These are phyloP conservation scores for Pythium biforme DNA, from an alignment of 352 stramenopile genomes.

Conservation along the genomic window DNA sequence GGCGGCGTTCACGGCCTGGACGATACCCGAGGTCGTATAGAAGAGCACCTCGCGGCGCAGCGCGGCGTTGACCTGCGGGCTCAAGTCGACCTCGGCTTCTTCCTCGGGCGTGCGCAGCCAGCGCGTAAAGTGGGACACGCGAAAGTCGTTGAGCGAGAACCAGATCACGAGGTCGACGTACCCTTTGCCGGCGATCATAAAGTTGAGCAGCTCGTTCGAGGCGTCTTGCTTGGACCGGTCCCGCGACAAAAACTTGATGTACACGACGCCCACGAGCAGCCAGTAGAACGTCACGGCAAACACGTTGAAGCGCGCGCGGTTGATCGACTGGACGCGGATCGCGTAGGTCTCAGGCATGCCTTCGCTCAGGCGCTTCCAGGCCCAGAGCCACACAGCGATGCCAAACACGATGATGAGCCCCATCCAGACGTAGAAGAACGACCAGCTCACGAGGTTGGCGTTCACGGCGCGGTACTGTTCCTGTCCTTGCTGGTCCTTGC, in stretches of 20 bases:
- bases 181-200: conserved; percentile 83
- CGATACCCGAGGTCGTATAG: conserved; percentile 90
- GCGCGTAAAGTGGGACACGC: conserved; percentile 70
- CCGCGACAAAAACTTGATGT: conserved; percentile 73
- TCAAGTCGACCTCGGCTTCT: conserved; percentile 79
- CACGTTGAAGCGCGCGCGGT: conserved; percentile 86
- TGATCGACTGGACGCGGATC: conserved; percentile 84
- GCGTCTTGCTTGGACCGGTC: conserved; percentile 53
- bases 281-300: conserved; percentile 88
- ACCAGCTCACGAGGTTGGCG: conserved; percentile 85
- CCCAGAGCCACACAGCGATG: conserved; percentile 84
- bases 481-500: conserved; percentile 50
- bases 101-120: conserved; percentile 54
- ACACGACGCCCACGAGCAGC: conserved; percentile 77
- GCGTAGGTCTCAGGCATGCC: conserved; percentile 88
- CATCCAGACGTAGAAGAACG: conserved; percentile 90
- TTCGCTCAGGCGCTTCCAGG: conserved; percentile 83
- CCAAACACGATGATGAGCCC: conserved; percentile 75
- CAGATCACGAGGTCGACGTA: conserved; percentile 90
- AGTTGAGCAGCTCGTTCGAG: conserved; percentile 81
- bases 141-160: conserved; percentile 87
- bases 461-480: too few species aligned
- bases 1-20: conserved; percentile 81
- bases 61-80: conserved; percentile 87
- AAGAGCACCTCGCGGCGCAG: conserved; percentile 87